phyloP scores from a whole-genome alignment of 192 early-diverging fungal genomes.

The Coemansia sp. region DNA sequence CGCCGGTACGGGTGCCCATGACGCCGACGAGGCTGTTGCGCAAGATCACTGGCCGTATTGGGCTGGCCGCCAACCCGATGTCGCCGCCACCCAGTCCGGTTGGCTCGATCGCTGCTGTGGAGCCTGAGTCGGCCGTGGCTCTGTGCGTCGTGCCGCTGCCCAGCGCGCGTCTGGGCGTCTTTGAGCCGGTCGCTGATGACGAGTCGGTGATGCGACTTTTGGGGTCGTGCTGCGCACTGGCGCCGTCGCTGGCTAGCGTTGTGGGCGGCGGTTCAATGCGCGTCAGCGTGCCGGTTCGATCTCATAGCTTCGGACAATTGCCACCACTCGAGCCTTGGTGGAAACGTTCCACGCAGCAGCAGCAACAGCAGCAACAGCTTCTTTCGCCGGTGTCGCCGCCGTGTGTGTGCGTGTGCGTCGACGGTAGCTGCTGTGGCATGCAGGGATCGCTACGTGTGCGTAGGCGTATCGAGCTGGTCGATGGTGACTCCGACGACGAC shows the following conservation, averaged over 20 bases:
- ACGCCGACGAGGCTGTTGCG: slow-evolving; percentile 1
- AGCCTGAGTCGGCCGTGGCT: background rate
- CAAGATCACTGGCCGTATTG: background rate
- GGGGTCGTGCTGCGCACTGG: slow-evolving; percentile 7
- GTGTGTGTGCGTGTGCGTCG: background rate
- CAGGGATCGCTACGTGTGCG: background rate
- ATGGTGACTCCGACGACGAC: slow-evolving; percentile 8
- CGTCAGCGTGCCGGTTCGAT: background rate
- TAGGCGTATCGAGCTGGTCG: slow-evolving; percentile 8
- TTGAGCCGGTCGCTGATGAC: slow-evolving; percentile 10
- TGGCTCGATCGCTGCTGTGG: background rate
- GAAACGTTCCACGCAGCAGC: background rate
- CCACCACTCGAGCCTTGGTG: slow-evolving; percentile 6
- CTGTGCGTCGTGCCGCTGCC: background rate
- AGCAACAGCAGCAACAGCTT: background rate
- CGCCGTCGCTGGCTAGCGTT: slow-evolving; percentile 19
- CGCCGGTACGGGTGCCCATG: background rate
- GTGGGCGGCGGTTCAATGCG: background rate
- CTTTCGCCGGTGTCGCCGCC: background rate
- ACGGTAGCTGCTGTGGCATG: slow-evolving; percentile 2
- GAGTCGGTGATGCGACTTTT: background rate
- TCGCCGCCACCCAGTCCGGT: background rate
- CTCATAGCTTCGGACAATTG: background rate
- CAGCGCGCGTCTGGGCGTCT: background rate
- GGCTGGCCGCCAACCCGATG: background rate